A percentile compares a stretch with the other conserved stretches of the same genome.
Conservation (phyloP, 768 basidiomycete species). For the Clavaria fumosa region DNA sequence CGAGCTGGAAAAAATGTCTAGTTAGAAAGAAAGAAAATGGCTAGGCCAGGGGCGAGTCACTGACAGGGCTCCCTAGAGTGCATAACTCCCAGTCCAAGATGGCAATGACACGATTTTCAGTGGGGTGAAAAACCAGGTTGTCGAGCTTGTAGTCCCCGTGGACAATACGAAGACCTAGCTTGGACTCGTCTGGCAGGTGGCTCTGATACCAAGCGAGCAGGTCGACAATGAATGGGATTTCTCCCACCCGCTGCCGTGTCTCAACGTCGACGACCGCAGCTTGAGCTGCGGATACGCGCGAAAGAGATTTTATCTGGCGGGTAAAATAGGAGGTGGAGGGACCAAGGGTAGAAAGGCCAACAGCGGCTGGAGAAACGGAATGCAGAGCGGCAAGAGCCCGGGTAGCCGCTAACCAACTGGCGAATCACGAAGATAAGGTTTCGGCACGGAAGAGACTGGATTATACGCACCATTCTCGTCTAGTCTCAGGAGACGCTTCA, state of each 20-base stretch:
- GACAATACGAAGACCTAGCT: slow-evolving; percentile 70
- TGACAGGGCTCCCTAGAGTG: slow-evolving; percentile 84
- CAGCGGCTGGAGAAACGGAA: slow-evolving; percentile 40
- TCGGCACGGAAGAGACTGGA: too few relatives aligned
- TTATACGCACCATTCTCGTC: slow-evolving; percentile 50
- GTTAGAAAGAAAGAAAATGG: background rate
- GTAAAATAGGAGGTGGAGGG: slow-evolving; percentile 76
- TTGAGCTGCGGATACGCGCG: slow-evolving; percentile 68
- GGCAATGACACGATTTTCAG: slow-evolving; percentile 83
- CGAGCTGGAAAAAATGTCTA: slow-evolving; percentile 31
- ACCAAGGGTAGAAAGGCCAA: slow-evolving; percentile 62
- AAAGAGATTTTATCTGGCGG: slow-evolving; percentile 83
- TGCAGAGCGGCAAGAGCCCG: slow-evolving; percentile 54
- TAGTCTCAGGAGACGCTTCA: slow-evolving; percentile 42
- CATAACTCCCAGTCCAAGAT: slow-evolving; percentile 97
- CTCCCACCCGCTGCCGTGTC: slow-evolving; percentile 39
- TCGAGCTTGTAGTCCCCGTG: slow-evolving; percentile 99
- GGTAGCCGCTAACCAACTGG: slow-evolving; percentile 68
- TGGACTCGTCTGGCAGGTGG: slow-evolving; percentile 63
- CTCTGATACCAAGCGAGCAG: slow-evolving; percentile 62
- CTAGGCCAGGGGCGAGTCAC: background rate
- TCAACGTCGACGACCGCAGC: slow-evolving; percentile 53
- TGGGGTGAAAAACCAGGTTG: slow-evolving; percentile 89
- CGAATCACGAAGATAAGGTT: background rate
- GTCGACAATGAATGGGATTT: slow-evolving; percentile 62